Evolutionary conservation across 2,329 filamentous ascomycete species (phyloP), one percentile per base, ranked within the genome.

Genomic region (Penicillium paneum): DNA sequence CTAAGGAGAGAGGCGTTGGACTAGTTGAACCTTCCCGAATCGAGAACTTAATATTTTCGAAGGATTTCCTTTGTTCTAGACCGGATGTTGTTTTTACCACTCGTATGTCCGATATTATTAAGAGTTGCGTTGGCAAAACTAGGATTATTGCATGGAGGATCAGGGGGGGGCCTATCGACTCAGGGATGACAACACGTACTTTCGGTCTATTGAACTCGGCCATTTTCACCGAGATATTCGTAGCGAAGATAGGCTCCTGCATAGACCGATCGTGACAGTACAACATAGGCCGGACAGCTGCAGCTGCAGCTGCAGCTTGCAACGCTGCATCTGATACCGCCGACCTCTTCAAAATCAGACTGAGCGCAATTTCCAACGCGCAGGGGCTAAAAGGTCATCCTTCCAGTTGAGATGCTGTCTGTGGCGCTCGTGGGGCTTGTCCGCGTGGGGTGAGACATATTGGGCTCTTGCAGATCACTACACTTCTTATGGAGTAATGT

Each of bases 381-480:
- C 32, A 54, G 40, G 26, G 34, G 19, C 7, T 24, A n/a, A n/a
- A 24, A 3, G 7, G 12, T 19, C 12, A 26, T 42, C 17, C 11
- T 19, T 2, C 17, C 28, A 19, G 24, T 31, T 49, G 10, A 17
- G 24, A 41, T 10, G 17, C 7, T 15, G 8, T 38, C 34, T 51
- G 28, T 32, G 40, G 17, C 17, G 17, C 52, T 50, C 39, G 45
- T 54, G 46, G 46, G 39, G 28, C 28, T 24, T 29, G 17, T 19
- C 26, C 45, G 32, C 45, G 45, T 54, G 52, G 52, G 12, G 40
- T 50, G 52, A 54, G 52, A 50, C 52, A 54, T 44, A 54, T 50
- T 24, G 17, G n/a, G 21, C 17, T 12, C 17, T 15, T 41, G 28
- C 41, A 44, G 41, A 44, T 44, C 41, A 32, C 17, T 2, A 32